These are phyloP conservation scores for Microsporum ferrugineum DNA, from an alignment of 2,329 filamentous ascomycete species.

Conservation along the genomic window DNA sequence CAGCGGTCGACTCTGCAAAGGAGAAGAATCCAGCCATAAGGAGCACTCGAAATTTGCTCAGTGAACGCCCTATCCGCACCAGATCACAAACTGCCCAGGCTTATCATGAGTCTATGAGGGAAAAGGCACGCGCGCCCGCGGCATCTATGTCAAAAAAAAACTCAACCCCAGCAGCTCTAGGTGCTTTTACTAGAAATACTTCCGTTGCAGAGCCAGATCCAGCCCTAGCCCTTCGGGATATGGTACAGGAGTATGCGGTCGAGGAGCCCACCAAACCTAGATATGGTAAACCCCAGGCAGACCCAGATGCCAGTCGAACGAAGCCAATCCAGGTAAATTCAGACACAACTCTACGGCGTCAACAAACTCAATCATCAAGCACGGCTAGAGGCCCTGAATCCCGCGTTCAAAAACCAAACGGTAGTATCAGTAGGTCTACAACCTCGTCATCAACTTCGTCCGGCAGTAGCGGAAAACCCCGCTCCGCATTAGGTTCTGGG, in stretches of 20 bases:
- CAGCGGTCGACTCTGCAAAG: neutral
- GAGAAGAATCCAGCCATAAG: constrained; percentile 6
- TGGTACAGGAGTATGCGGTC: neutral
- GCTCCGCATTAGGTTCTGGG: constrained; percentile 20
- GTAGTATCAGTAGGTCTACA: neutral
- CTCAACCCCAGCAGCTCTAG: constrained; percentile 23
- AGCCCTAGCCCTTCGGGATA: neutral
- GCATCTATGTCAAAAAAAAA: constrained; percentile 23
- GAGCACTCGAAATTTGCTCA: constrained; percentile 23
- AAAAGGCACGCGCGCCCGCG: constrained; percentile 19
- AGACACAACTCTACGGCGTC: neutral
- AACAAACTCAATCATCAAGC: neutral
- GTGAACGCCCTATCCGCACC: constrained; percentile 30
- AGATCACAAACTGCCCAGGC: constrained; percentile 27
- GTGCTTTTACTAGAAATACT: neutral
- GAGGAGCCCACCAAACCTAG: neutral
- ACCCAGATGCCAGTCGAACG: neutral
- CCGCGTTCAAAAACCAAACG: neutral
- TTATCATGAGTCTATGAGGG: constrained; percentile 25
- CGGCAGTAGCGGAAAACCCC: constrained; percentile 9
- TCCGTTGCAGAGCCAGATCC: neutral
- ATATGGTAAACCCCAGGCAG: too few species aligned
- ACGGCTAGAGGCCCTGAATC: neutral
- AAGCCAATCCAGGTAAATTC: neutral
- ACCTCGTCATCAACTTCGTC: neutral